A percentile compares a stretch with the other conserved stretches of the same genome.
Evolutionary conservation across 2,329 filamentous ascomycete genomes (phyloP).

Genomic region (Fusarium lateritium): DNA sequence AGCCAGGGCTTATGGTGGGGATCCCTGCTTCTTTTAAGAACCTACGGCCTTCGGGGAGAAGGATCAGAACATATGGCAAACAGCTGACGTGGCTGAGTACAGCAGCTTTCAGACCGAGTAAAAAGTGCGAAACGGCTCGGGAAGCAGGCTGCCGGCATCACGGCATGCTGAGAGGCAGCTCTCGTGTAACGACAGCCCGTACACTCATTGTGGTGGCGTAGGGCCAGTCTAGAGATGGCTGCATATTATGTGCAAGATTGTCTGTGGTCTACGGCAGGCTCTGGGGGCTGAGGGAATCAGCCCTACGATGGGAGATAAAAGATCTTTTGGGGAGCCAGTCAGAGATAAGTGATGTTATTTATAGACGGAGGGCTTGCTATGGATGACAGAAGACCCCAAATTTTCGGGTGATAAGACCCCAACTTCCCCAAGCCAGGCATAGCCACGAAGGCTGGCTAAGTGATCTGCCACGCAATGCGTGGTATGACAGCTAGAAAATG

Average conservation of each 20-base stretch:
- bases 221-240: neutral
- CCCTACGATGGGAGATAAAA: no score
- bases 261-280: neutral
- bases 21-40: neutral
- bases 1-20: no score
- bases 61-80: neutral
- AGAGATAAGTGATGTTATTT: neutral
- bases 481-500: neutral
- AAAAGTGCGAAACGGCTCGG: neutral
- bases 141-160: neutral
- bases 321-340: neutral
- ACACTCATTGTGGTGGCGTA: neutral
- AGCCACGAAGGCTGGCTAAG: neutral
- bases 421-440: neutral
- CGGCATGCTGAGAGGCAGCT: neutral
- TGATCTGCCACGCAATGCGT: neutral
- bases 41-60: neutral
- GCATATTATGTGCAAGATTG: neutral
- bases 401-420: no score
- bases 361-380: neutral
- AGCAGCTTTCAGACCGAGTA: neutral
- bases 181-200: neutral
- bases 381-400: no score
- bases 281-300: neutral
- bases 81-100: constrained; percentile 22